Evolutionary conservation across 2,329 filamentous ascomycete species (phyloP).

Genomic region (Stromatinia cepivora): DNA sequence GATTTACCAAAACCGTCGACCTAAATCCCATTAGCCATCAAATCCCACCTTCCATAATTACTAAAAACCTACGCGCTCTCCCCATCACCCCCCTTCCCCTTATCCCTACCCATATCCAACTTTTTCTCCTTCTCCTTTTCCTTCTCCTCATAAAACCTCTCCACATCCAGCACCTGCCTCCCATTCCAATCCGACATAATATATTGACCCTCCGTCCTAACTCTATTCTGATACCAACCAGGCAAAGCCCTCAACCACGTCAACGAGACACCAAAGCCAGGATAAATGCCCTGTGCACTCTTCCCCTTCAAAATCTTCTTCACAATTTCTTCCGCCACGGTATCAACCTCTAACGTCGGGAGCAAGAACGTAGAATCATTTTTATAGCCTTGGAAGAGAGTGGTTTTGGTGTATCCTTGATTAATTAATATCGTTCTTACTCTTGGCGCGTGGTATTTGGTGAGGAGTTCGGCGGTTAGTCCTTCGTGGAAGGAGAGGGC

Average conservation of each 20-base stretch:
- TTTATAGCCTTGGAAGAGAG: slow-evolving; percentile 59
- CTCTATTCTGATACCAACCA: slow-evolving; percentile 60
- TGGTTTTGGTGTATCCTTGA: slow-evolving; percentile 61
- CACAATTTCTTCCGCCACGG: slow-evolving; percentile 64
- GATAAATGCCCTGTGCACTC: slow-evolving; percentile 58
- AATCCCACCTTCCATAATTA: neutral
- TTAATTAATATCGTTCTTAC: slow-evolving; percentile 68
- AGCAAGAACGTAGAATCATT: slow-evolving; percentile 53
- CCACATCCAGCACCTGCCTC: slow-evolving; percentile 40
- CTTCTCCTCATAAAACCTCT: slow-evolving; percentile 32
- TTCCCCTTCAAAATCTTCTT: slow-evolving; percentile 57
- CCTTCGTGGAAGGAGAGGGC: slow-evolving; percentile 69
- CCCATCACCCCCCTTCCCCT: slow-evolving; percentile 23
- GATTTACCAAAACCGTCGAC: slow-evolving; percentile 16
- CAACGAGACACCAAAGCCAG: slow-evolving; percentile 47
- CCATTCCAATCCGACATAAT: slow-evolving; percentile 40
- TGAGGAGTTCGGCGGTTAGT: slow-evolving; percentile 56
- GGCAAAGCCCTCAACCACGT: slow-evolving; percentile 54
- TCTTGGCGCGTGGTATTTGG: slow-evolving; percentile 60
- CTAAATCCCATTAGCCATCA: neutral
- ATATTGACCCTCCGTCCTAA: slow-evolving; percentile 46
- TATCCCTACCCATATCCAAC: slow-evolving; percentile 24
- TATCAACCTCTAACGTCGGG: slow-evolving; percentile 58
- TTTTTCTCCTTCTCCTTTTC: slow-evolving; percentile 27
- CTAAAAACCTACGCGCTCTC: slow-evolving; percentile 36